Evolutionary conservation across 176 grass and related monocot genomes (phyloP), one percentile per base, ranked within the genome.

Genomic region (Avena eriantha): DNA sequence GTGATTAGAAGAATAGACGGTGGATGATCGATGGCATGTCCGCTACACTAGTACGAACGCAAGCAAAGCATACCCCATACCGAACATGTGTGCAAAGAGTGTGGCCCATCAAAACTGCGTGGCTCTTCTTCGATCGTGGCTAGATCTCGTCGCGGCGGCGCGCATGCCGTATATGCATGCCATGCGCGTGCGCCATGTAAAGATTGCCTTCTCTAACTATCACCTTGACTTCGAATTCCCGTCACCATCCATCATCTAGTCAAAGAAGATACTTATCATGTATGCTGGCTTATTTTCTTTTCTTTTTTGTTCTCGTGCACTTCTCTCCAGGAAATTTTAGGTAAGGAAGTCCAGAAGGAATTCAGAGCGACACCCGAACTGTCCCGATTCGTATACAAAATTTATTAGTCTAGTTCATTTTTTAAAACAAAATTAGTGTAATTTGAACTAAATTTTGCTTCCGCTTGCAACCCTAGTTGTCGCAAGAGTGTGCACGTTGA

Each of bases 41-140:
- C 67, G 12, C 7, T 63, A 31, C 5, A 31, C 5, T 41, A 41
- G 39, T n/a, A 23, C 8, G 8, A 47, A 47, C 10, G 45, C 8
- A 34, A 36, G 72, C 56, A 29, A 47, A 29, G 29, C 29, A 29
- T 29, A 29, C 29, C 2, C 18, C 41, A 24, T 77, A 56, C 80
- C 22, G 19, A 77, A 68, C 86, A 31, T 17, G 23, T 50, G 60
- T 16, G 21, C 19, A 53, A 84, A 84, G 87, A 79, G 54, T 16
- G 73, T 89, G 79, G 17, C 50, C 31, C 33, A 39, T 4, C 29
- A 49, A 75, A 50, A 26, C 53, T 17, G 36, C 18, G n/a, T 85
- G 31, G 76, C 8, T 60, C 17, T 12, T 7, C 63, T 79, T 48
- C 46, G 15, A 51, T n/a, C 7, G 16, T 71, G 24, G 8, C 50